These are phyloP conservation scores for Immersiporthe knoxdaviesiana DNA, from an alignment of 2,329 filamentous ascomycete species.

Conservation along the genomic window DNA sequence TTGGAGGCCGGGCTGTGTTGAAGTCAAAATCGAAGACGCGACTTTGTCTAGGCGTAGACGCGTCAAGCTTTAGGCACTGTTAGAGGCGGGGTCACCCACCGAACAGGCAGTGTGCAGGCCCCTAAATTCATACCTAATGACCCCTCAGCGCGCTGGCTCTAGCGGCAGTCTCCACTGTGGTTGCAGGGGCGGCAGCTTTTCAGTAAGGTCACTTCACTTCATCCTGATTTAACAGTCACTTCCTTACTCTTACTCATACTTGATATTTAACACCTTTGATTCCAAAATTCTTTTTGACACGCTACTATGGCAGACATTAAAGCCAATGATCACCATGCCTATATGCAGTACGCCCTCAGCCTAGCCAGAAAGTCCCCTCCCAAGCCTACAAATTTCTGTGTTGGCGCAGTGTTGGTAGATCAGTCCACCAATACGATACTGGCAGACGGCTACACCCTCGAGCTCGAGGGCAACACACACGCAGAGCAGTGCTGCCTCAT, in stretches of 20 bases:
- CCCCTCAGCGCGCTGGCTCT: background rate
- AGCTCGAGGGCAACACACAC: constrained; percentile 91
- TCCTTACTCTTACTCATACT: background rate
- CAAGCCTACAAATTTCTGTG: constrained; percentile 88
- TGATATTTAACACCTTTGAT: background rate
- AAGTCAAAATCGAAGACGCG: constrained; percentile 13
- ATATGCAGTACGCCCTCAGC: constrained; percentile 73
- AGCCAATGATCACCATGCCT: constrained; percentile 49
- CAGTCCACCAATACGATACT: constrained; percentile 62
- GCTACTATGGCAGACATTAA: constrained; percentile 33
- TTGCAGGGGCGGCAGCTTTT: background rate
- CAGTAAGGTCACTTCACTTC: constrained; percentile 1
- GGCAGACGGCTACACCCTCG: constrained; percentile 86
- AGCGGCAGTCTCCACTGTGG: background rate
- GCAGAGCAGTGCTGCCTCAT: constrained; percentile 90
- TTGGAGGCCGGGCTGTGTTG: background rate
- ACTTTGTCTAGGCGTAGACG: constrained; percentile 7
- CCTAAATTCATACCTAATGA: background rate
- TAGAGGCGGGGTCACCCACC: background rate
- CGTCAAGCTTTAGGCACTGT: background rate
- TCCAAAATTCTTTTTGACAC: background rate
- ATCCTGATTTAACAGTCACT: background rate
- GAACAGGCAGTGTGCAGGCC: background rate
- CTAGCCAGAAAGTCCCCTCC: constrained; percentile 80
- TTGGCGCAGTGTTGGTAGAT: constrained; percentile 85